A percentile compares a stretch with the other conserved stretches of the same genome.
Conservation (phyloP, 2,329 filamentous ascomycete genomes). For the Cladosporium sp. region DNA sequence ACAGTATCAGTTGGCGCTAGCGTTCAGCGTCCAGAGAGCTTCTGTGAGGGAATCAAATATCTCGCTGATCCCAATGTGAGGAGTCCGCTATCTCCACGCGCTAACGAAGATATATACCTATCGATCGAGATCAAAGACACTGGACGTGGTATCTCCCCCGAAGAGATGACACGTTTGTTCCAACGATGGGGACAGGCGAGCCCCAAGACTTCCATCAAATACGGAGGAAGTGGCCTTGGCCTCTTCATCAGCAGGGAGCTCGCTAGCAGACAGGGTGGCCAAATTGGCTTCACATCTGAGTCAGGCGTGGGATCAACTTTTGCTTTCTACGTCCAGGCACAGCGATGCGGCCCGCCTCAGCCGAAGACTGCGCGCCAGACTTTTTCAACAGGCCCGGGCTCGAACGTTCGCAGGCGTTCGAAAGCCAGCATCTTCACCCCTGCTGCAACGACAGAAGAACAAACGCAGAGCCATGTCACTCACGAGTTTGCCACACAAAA, state of each 20-base stretch:
- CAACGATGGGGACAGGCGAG: slow-evolving; percentile 64
- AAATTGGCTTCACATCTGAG: slow-evolving; percentile 58
- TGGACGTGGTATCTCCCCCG: slow-evolving; percentile 33
- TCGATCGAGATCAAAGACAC: slow-evolving; percentile 34
- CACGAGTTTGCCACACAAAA: background rate
- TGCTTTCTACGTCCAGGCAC: slow-evolving; percentile 49
- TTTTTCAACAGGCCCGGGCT: no score
- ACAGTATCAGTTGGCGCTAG: slow-evolving; percentile 22
- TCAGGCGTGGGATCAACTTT: slow-evolving; percentile 58
- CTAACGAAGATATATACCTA: slow-evolving; percentile 16
- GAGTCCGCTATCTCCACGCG: background rate
- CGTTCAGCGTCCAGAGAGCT: background rate
- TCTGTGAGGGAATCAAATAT: background rate
- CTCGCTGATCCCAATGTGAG: background rate
- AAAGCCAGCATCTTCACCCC: background rate
- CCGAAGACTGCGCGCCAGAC: background rate
- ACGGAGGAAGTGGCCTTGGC: slow-evolving; percentile 64
- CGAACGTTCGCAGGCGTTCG: background rate
- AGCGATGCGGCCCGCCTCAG: background rate
- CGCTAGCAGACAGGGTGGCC: slow-evolving; percentile 63
- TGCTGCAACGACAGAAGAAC: background rate
- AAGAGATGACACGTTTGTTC: slow-evolving; percentile 48
- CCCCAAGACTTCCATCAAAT: slow-evolving; percentile 60
- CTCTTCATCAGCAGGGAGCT: slow-evolving; percentile 60
- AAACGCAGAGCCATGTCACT: background rate